phyloP scores from a whole-genome alignment of 2,329 filamentous ascomycete genomes.

The Xylaria sp. region DNA sequence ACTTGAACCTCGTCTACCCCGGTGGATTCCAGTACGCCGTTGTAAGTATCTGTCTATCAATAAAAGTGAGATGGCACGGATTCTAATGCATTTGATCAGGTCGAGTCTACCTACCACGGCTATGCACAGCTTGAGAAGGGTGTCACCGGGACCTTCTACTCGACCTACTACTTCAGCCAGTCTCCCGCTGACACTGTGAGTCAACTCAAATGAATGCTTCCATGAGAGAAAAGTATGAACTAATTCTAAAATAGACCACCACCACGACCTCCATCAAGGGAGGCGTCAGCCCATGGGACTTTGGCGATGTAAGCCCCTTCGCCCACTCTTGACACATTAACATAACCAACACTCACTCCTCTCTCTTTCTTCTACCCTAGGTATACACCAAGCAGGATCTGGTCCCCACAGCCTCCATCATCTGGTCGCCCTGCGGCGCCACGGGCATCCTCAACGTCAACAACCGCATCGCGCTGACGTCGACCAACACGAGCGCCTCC shows the following conservation, averaged over 20 bases:
- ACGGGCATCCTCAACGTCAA: slow-evolving; percentile 55
- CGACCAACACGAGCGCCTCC: slow-evolving; percentile 44
- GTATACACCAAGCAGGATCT: slow-evolving; percentile 55
- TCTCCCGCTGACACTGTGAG: slow-evolving; percentile 48
- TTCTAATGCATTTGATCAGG: slow-evolving; percentile 14
- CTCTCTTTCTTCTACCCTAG: slow-evolving; percentile 35
- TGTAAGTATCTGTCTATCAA: slow-evolving; percentile 25
- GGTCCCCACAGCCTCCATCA: slow-evolving; percentile 51
- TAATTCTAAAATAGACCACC: slow-evolving; percentile 42
- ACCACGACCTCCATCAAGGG: slow-evolving; percentile 51
- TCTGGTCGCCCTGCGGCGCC: slow-evolving; percentile 53
- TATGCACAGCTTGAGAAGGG: slow-evolving; percentile 53
- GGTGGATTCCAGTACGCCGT: slow-evolving; percentile 54
- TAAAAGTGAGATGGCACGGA: neutral
- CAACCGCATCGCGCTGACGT: slow-evolving; percentile 51
- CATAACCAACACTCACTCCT: slow-evolving; percentile 6
- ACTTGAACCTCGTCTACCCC: slow-evolving; percentile 53
- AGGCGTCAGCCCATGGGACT: slow-evolving; percentile 47
- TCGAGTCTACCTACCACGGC: slow-evolving; percentile 56
- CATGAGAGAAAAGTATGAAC: neutral
- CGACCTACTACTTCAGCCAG: slow-evolving; percentile 56
- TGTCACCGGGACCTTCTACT: slow-evolving; percentile 52
- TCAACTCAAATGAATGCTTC: neutral
- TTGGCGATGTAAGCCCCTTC: slow-evolving; percentile 38
- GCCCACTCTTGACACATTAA: neutral